Evolutionary conservation across 192 early-diverging fungal genomes (phyloP).

Genomic region (Thoreauomyces humboldtii): DNA sequence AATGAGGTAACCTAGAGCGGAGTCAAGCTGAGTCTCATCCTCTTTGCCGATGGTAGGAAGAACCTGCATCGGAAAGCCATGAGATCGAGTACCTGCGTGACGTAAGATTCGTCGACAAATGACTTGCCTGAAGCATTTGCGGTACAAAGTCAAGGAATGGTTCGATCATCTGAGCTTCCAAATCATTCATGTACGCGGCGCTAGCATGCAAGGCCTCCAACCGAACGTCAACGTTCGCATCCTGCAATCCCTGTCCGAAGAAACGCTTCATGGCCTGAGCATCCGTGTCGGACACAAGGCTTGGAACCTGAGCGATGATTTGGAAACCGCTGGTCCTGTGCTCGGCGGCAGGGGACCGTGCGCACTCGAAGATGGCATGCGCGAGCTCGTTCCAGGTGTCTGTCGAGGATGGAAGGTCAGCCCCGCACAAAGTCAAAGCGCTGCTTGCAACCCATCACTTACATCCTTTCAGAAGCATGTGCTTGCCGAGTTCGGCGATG

Average conservation of each 20-base stretch:
- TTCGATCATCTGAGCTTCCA: constrained; percentile 51
- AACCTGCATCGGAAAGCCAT: constrained; percentile 32
- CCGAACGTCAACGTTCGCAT: constrained; percentile 32
- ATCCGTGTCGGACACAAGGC: constrained; percentile 71
- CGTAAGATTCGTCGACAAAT: background rate
- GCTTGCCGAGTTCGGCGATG: constrained; percentile 79
- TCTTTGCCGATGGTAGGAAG: constrained; percentile 66
- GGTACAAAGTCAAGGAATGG: constrained; percentile 70
- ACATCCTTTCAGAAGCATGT: constrained; percentile 38
- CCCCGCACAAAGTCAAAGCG: background rate
- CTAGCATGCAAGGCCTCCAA: constrained; percentile 45
- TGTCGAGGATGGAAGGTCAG: constrained; percentile 23
- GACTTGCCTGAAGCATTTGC: constrained; percentile 72
- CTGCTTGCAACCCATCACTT: background rate
- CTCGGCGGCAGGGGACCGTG: constrained; percentile 68
- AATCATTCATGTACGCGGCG: constrained; percentile 76
- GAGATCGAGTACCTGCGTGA: too few relatives aligned
- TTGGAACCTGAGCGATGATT: constrained; percentile 81
- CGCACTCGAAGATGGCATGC: constrained; percentile 75
- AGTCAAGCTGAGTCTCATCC: constrained; percentile 56
- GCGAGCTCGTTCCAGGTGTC: constrained; percentile 81
- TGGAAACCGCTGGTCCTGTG: constrained; percentile 88
- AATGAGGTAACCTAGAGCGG: constrained; percentile 41
- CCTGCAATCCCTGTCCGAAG: constrained; percentile 70
- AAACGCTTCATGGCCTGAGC: constrained; percentile 66